Evolutionary conservation across 2,329 filamentous ascomycete genomes (phyloP).

Genomic region (Xylaria sp.): DNA sequence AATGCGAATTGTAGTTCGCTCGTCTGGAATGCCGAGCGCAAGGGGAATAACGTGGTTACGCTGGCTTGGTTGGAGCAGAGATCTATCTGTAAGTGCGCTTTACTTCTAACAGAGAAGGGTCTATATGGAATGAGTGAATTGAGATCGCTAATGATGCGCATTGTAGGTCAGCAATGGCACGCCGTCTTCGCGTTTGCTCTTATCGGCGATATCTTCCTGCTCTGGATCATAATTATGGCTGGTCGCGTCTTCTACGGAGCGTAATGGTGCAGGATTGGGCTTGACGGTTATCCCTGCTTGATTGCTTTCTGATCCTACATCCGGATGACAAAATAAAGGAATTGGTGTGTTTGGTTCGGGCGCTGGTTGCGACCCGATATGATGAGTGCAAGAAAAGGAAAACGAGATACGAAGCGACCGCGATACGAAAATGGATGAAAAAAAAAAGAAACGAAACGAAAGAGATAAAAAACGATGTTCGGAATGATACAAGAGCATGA

Average conservation of each 20-base stretch:
- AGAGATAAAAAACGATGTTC: no score
- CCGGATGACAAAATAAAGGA: neutral
- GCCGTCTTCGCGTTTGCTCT: slow-evolving; percentile 59
- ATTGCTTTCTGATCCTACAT: no score
- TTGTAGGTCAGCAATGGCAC: slow-evolving; percentile 56
- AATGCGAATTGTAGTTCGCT: slow-evolving; percentile 54
- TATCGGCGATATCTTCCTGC: slow-evolving; percentile 53
- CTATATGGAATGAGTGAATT: no score
- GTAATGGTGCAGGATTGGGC: neutral
- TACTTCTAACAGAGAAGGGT: neutral
- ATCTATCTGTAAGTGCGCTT: slow-evolving; percentile 50
- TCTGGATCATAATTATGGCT: slow-evolving; percentile 67
- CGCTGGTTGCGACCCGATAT: neutral
- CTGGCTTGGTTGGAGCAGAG: slow-evolving; percentile 60
- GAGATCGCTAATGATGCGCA: neutral
- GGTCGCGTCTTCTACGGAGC: slow-evolving; percentile 54
- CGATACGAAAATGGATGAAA: neutral
- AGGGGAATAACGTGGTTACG: slow-evolving; percentile 48
- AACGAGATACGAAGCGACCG: neutral
- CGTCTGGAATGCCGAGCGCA: slow-evolving; percentile 48
- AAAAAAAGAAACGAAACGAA: neutral
- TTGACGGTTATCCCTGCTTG: no score
- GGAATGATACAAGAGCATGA: no score
- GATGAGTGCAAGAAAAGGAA: neutral
- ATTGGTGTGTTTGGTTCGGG: neutral